These are phyloP conservation scores for sweet orange (Citrus sinensis) DNA, from an alignment of 345 rosid genomes.

Conservation along the genomic window DNA sequence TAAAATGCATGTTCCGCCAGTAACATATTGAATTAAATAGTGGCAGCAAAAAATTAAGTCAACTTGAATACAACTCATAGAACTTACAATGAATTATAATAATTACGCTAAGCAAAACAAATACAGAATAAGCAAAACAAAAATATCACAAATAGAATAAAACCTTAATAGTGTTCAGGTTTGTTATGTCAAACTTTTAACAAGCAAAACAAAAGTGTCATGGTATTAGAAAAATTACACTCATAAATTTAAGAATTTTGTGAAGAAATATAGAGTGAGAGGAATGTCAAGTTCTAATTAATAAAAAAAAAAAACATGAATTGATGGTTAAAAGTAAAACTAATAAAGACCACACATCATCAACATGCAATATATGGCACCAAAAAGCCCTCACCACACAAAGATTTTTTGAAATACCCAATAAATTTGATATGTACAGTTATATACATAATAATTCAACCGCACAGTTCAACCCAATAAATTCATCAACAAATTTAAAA, in stretches of 20 bases:
- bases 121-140: background rate
- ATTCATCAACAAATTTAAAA: no score
- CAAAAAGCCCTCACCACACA: background rate
- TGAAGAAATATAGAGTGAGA: background rate
- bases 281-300: background rate
- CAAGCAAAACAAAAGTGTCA: constrained; percentile 6
- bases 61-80: background rate
- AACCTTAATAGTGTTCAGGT: constrained; percentile 81
- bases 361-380: background rate
- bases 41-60: background rate
- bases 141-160: background rate
- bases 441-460: no score
- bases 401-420: background rate
- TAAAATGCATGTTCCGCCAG: background rate
- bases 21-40: background rate
- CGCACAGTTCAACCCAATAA: no score
- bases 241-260: background rate
- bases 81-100: background rate
- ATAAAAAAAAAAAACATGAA: background rate
- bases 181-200: constrained; percentile 73
- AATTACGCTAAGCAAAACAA: background rate
- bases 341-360: background rate
- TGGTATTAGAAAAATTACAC: constrained; percentile 2
- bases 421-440: no score
- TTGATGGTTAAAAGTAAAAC: background rate